A percentile compares a stretch with the other conserved stretches of the same genome.
These are phyloP conservation scores for Naganishia kalamii DNA, from an alignment of 768 basidiomycete genomes.

Conservation along the genomic window DNA sequence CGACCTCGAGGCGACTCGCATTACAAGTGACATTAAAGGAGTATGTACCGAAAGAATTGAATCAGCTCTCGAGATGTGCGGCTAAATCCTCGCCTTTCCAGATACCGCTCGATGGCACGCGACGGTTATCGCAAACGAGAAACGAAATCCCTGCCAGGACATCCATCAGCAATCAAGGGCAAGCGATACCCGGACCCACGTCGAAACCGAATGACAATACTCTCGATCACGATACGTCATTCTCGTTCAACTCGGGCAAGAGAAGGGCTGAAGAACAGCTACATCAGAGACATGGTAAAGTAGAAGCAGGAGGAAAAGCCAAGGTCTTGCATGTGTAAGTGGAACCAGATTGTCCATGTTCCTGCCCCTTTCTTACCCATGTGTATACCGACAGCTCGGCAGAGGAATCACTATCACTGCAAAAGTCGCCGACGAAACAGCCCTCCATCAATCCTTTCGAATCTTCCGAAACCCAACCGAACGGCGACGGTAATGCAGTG, in stretches of 20 bases:
- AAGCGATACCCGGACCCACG: background rate
- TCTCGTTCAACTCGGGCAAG: background rate
- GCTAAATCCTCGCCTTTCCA: background rate
- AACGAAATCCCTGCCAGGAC: background rate
- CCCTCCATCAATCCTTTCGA: background rate
- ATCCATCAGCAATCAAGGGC: background rate
- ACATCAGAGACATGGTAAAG: constrained; percentile 1
- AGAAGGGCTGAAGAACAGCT: constrained; percentile 7
- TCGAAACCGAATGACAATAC: background rate
- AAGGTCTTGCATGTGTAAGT: constrained; percentile 11
- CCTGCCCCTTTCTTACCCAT: background rate
- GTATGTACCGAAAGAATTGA: background rate
- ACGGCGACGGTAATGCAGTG: background rate
- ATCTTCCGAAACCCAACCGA: background rate
- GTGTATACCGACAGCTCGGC: background rate
- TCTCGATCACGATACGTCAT: background rate
- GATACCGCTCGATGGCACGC: background rate
- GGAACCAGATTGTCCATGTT: too few species aligned
- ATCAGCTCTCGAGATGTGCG: too few species aligned
- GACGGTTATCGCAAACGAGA: background rate
- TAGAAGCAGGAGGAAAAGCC: constrained; percentile 4
- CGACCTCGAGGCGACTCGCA: background rate
- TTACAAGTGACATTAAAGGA: background rate
- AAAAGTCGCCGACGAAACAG: constrained; percentile 2
- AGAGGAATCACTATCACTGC: constrained; percentile 1